Evolutionary conservation across 2,329 filamentous ascomycete species (phyloP), one percentile per base, ranked within the genome.

Genomic region (Sporothrix curviconia): DNA sequence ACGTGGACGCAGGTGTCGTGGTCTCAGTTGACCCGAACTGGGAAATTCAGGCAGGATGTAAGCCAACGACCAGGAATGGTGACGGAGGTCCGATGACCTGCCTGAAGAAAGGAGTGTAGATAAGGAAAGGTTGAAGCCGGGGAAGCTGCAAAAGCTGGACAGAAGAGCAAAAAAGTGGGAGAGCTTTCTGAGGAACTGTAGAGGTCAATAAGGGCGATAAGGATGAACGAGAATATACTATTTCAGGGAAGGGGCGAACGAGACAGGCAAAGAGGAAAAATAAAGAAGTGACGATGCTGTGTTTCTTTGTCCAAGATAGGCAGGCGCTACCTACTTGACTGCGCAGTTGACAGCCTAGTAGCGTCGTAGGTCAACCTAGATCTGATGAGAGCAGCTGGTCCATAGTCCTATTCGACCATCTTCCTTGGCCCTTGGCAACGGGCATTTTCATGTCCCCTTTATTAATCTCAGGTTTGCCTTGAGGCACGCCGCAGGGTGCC

Each of bases 311-410:
- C 14, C 32, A n/a, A 32, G 24, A 12, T 22, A 34, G 49, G 49
- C 22, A 51, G 49, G 34, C 49, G 25, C 49, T 9, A 51, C 49
- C 49, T 34, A 28, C 49, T 22, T 24, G 12, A 28, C 43, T 56
- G 53, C 54, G 54, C 43, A 40, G 54, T 56, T 42, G 54, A 7
- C 43, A 49, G 54, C 54, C 54, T 56, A 7, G 54, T 43, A 17
- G 39, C 28, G 25, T 19, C 22, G 24, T 19, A 3, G 2, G n/a
- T 40, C 34, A 32, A 32, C 28, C 6, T 5, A 5, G 28, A 32
- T 32, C n/a, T n/a, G n/a, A n/a, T n/a, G n/a, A n/a, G n/a, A n/a
- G n/a, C n/a, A n/a, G n/a, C n/a, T n/a, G n/a, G n/a, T n/a, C n/a
- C n/a, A n/a, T n/a, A n/a, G n/a, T n/a, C n/a, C n/a, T n/a, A n/a